phyloP scores from a whole-genome alignment of 2,329 filamentous ascomycete genomes.

The Fusarium sp. region DNA sequence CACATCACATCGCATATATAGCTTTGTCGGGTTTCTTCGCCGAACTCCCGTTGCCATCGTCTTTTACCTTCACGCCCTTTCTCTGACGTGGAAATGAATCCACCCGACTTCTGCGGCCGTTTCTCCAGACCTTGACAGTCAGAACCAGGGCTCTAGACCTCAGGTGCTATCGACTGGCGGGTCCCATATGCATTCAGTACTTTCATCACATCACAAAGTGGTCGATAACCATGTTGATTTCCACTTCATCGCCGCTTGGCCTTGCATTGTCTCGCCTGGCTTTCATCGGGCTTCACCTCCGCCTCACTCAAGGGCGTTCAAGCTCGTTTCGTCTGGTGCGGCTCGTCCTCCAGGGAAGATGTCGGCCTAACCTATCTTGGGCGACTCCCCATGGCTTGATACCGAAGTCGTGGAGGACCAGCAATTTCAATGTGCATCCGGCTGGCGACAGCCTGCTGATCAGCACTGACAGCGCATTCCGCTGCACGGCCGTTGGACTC shows the following conservation, averaged over 20 bases:
- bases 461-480: background rate
- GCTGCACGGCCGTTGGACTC: slow-evolving; percentile 6
- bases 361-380: background rate
- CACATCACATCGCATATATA: slow-evolving; percentile 25
- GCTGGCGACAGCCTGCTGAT: slow-evolving; percentile 25
- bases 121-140: slow-evolving; percentile 28
- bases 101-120: slow-evolving; percentile 39
- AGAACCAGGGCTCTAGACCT: slow-evolving; percentile 22
- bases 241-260: slow-evolving; percentile 16
- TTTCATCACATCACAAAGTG: slow-evolving; percentile 26
- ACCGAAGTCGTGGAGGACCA: slow-evolving; percentile 16
- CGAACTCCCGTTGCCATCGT: slow-evolving; percentile 2
- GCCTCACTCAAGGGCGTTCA: background rate
- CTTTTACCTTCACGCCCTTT: slow-evolving; percentile 20
- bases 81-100: slow-evolving; percentile 40
- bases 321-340: slow-evolving; percentile 1
- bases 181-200: slow-evolving; percentile 25
- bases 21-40: slow-evolving; percentile 14
- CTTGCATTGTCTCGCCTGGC: slow-evolving; percentile 12
- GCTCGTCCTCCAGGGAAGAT: slow-evolving; percentile 7
- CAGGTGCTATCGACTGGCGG: slow-evolving; percentile 16
- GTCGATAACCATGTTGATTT: slow-evolving; percentile 17
- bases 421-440: slow-evolving; percentile 23
- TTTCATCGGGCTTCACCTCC: slow-evolving; percentile 13
- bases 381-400: slow-evolving; percentile 8